Base-by-base conservation (phyloP, 1,284 basidiomycete species). In the Sanghuangporus sanghuang region DNA sequence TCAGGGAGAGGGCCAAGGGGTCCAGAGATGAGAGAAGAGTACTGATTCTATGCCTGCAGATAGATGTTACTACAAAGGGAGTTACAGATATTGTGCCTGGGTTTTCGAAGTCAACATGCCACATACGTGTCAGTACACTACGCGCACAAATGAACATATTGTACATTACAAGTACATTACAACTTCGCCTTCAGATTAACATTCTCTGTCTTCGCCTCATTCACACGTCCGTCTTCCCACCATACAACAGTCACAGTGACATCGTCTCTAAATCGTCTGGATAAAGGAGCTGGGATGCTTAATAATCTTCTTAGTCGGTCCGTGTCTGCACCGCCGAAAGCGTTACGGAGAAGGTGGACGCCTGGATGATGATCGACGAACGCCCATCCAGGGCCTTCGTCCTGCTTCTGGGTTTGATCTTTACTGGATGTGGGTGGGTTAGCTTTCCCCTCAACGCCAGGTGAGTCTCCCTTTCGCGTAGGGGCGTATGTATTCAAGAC, bases 321-420 rank as follows among this genome's bases (percentile, higher is more conserved):
- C 65, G 84, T 80, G 72, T 97, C 87, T 0, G 86, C 94, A 18
- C 96, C 95, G 35, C 93, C 96, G 64, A 98, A 86, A 12, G 95
- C 93, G 72, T 99, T 99, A 67, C 96, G 83, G 66, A 98, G 95
- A 42, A 99, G 79, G 76, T 98, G 97, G 16, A 94, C 90, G 60
- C 92, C 86, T 61, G 95, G 78, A 72, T 98, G 95, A 39, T 87
- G 85, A 73, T 99, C 96, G 65, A 85, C 85, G 71, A 94, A 97
- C 12, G 86, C 83, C 92, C 93, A 96, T 18, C 80, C 78, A 8
- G 72, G 73, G 14, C 83, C 85, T 50, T 79, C 66, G 12, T 71
- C 70, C 9, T 73, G 70, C 21, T 14, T 59, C 27, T 18, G 7
- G 14, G 5, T 42, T 35, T 21, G 49, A 23, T n/a, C 6, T n/a